Base-by-base conservation (phyloP, 2,329 filamentous ascomycete species). In the Aspergillus sp. region DNA sequence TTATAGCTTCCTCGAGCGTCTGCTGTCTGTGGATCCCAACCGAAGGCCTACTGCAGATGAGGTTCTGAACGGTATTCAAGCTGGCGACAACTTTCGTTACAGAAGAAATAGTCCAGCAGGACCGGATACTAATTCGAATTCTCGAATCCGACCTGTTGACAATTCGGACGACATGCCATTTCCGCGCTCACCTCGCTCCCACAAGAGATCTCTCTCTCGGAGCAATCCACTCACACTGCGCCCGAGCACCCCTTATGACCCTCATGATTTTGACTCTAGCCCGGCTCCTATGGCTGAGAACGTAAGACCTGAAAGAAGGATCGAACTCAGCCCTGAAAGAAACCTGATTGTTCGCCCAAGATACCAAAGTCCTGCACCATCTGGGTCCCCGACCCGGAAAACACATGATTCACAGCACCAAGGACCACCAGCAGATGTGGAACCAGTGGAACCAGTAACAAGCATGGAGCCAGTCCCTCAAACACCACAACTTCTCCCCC, bases 41-140 rank as follows among this genome's bases (percentile, higher is more conserved):
- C 81, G 90, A 47, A 78, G 93, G 5, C 93, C 93, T 0, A 88
- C 83, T 41, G 90, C 93, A 1, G 87, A 83, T 41, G 90, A 97
- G 49, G 91, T 98, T 1, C 68, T 97, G 35, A 76, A 77, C 7
- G 86, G 82, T 2, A 88, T 95, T 67, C 84, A 86, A 56, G 83
- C 80, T 33, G 84, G 87, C 2, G 71, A 72, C 3, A 72, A 64
- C 59, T 55, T 74, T 66, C 59, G 67, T 57, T 57, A 68, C 57
- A 60, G 64, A 50, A 57, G 66, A 53, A 45, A 56, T 48, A 61
- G 62, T 41, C 58, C 63, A 20, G 51, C 60, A 7, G 51, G 62
- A 38, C 52, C 68, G 15, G 66, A 72, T 22, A 51, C 66, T 9
- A 60, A 60, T 27, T 55, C 57, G 12, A 59, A 54, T 37, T 55